Evolutionary conservation across 208 protist species (phyloP).

Genomic region (Trypanosoma rangeli): DNA sequence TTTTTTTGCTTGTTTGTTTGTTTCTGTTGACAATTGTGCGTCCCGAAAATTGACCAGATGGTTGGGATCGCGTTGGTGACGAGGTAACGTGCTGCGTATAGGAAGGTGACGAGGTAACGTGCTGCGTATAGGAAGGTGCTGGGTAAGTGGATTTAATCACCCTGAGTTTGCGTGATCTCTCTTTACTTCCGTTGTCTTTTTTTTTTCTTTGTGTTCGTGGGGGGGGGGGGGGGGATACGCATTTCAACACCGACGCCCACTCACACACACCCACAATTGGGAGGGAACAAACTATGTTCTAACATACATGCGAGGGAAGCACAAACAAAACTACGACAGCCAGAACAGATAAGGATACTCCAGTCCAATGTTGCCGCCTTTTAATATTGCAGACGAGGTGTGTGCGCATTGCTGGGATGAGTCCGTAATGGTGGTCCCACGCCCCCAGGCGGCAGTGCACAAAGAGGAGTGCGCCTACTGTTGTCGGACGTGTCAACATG

Average conservation of each 20-base stretch:
- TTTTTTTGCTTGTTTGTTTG: too few relatives aligned
- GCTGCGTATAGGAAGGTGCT: too few relatives aligned
- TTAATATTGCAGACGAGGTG: slow-evolving; percentile 46
- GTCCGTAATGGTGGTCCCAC: slow-evolving; percentile 35
- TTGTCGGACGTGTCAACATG: slow-evolving; percentile 60
- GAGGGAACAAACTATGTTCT: not conserved
- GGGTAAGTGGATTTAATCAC: too few relatives aligned
- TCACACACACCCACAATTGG: not conserved
- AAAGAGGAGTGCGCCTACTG: slow-evolving; percentile 91
- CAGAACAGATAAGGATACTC: not conserved
- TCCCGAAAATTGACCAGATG: too few relatives aligned
- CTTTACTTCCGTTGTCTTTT: slow-evolving; percentile 2
- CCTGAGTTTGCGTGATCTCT: slow-evolving; percentile 19
- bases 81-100: too few relatives aligned
- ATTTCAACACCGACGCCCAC: too few relatives aligned
- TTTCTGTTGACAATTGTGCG: too few relatives aligned
- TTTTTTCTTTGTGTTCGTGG: slow-evolving; percentile 11
- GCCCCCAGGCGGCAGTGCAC: slow-evolving; percentile 46
- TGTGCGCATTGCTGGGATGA: slow-evolving; percentile 87
- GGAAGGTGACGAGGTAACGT: too few relatives aligned
- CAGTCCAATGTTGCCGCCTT: slow-evolving; percentile 27
- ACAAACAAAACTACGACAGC: not conserved
- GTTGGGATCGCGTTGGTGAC: too few relatives aligned
- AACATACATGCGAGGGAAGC: not conserved
- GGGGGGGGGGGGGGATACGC: not conserved